These are phyloP conservation scores for Xanthoconium stramineum DNA, from an alignment of 768 basidiomycete species.

Conservation along the genomic window DNA sequence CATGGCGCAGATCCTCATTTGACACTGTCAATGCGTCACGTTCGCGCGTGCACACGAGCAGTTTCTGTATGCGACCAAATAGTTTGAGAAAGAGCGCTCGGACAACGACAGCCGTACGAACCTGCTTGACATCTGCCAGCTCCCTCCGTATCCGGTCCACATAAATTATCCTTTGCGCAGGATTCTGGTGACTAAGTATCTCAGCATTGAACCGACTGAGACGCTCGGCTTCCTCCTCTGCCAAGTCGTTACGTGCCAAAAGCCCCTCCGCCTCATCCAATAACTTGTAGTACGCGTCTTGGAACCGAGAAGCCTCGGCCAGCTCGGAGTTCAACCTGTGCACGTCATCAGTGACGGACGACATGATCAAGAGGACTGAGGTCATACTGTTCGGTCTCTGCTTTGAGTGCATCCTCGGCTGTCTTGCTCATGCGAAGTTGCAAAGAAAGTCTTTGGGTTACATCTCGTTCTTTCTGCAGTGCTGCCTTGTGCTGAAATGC, in stretches of 20 bases:
- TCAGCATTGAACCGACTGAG: conserved; percentile 82
- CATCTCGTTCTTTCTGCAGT: conserved; percentile 46
- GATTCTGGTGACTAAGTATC: conserved; percentile 81
- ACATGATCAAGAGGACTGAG: background rate
- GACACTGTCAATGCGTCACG: conserved; percentile 42
- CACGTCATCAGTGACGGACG: background rate
- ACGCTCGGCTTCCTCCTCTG: conserved; percentile 74
- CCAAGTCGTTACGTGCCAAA: conserved; percentile 66
- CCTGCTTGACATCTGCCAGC: conserved; percentile 77
- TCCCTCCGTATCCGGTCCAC: conserved; percentile 82
- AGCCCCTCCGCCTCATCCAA: conserved; percentile 62
- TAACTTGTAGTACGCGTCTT: conserved; percentile 67
- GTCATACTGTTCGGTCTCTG: conserved; percentile 67
- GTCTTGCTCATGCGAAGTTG: conserved; percentile 54
- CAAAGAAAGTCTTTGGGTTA: conserved; percentile 44
- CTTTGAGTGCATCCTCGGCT: conserved; percentile 65
- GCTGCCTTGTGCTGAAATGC: conserved; percentile 33
- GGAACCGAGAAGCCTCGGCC: conserved; percentile 58
- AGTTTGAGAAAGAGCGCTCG: background rate
- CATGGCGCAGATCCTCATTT: conserved; percentile 48
- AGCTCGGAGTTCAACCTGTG: conserved; percentile 49
- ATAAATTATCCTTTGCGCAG: conserved; percentile 82
- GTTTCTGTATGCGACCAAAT: conserved; percentile 37
- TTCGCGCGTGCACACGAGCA: conserved; percentile 45
- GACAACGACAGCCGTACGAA: conserved; percentile 33